Evolutionary conservation across 441 rosid genomes (phyloP).

Genomic region (Populus hybrid): DNA sequence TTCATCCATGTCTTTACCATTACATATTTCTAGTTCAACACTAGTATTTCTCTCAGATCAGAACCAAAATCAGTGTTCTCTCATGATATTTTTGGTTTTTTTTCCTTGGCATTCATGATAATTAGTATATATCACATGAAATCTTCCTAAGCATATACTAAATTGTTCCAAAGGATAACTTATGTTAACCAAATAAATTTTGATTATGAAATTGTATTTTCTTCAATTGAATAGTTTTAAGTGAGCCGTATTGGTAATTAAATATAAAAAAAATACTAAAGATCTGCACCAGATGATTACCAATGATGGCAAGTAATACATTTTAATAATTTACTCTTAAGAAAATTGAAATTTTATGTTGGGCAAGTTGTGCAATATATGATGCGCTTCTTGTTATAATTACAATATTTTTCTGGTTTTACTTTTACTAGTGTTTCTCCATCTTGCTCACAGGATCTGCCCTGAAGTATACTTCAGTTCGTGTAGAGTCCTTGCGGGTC

Average conservation of each 20-base stretch:
- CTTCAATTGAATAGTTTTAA: background rate
- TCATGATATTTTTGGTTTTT: background rate
- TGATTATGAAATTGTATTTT: background rate
- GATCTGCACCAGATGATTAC: background rate
- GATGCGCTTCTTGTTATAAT: slow-evolving; percentile 2
- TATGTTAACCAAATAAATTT: background rate
- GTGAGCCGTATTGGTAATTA: background rate
- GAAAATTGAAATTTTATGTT: background rate
- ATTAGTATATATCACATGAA: background rate
- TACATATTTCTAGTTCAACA: background rate
- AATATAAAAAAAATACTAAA: background rate
- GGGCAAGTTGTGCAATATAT: background rate
- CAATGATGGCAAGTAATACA: background rate
- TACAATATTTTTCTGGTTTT: background rate
- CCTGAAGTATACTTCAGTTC: slow-evolving; percentile 64
- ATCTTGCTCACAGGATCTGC: slow-evolving; percentile 39
- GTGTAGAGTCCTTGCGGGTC: slow-evolving; percentile 69
- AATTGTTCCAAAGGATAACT: background rate
- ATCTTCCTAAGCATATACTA: slow-evolving; percentile 2
- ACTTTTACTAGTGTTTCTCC: slow-evolving; percentile 1
- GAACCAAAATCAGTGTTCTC: slow-evolving; percentile 5
- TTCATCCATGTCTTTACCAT: slow-evolving; percentile 3
- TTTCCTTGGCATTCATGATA: background rate
- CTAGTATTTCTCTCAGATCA: slow-evolving; percentile 10
- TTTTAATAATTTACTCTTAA: background rate